Percentiles rank a stretch among this genome's conserved stretches.
phyloP scores from a whole-genome alignment of 2,329 filamentous ascomycete species.

The Colletotrichum incanum region DNA sequence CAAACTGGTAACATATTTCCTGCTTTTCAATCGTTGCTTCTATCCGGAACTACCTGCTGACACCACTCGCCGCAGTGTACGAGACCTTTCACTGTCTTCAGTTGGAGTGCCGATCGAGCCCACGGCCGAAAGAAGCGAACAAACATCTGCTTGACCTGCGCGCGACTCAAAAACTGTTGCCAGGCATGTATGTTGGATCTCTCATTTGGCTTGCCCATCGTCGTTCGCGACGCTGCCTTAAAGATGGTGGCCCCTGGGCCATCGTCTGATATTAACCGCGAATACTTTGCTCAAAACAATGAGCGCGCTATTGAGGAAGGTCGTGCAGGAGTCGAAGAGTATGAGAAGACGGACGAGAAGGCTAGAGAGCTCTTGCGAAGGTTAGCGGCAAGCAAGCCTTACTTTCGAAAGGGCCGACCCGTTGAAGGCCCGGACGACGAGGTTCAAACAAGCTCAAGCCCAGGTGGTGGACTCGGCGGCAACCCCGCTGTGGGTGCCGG shows the following conservation, averaged over 20 bases:
- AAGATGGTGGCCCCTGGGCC: constrained; percentile 98
- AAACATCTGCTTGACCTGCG: constrained; percentile 96
- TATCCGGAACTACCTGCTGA: constrained; percentile 43
- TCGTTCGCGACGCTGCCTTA: constrained; percentile 93
- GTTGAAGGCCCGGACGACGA: constrained; percentile 71
- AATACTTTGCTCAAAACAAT: constrained; percentile 98
- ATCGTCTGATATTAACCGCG: constrained; percentile 91
- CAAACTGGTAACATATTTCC: constrained; percentile 68
- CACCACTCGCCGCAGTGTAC: constrained; percentile 73
- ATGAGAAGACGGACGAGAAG: constrained; percentile 98
- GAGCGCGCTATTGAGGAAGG: constrained; percentile 96
- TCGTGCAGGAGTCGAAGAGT: constrained; percentile 86
- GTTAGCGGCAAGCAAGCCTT: constrained; percentile 93
- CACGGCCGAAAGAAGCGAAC: constrained; percentile 91
- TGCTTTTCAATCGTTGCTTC: background rate
- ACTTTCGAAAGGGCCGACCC: constrained; percentile 89
- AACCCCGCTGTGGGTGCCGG: constrained; percentile 70
- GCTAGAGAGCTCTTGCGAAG: constrained; percentile 88
- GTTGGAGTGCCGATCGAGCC: constrained; percentile 94
- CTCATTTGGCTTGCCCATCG: constrained; percentile 94
- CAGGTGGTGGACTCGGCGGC: constrained; percentile 52
- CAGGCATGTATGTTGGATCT: constrained; percentile 99
- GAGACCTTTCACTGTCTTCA: constrained; percentile 94
- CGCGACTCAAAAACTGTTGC: constrained; percentile 97
- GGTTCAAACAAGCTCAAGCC: constrained; percentile 49